phyloP scores from a whole-genome alignment of 2,329 filamentous ascomycete genomes.

The Colletotrichum salicis region DNA sequence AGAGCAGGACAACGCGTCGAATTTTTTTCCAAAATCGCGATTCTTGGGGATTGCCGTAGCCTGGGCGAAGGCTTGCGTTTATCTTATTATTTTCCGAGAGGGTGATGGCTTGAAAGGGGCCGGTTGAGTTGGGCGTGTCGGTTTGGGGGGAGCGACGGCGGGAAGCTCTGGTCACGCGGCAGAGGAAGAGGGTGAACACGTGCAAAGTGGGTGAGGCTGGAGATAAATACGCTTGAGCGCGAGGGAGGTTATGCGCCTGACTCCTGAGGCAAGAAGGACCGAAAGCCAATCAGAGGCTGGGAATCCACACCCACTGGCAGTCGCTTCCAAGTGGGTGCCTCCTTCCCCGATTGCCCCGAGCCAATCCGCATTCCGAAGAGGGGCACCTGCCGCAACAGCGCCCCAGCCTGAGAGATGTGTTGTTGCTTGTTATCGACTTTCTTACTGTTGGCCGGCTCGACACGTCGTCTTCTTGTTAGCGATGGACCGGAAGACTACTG shows the following conservation, averaged over 20 bases:
- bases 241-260: slow-evolving; percentile 28
- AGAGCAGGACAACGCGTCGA: not conserved
- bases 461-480: not conserved
- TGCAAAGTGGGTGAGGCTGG: slow-evolving; percentile 51
- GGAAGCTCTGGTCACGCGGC: slow-evolving; percentile 50
- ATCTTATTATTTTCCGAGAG: slow-evolving; percentile 26
- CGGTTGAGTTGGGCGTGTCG: slow-evolving; percentile 30
- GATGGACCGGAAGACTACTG: not conserved
- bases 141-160: slow-evolving; percentile 27
- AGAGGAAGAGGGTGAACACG: slow-evolving; percentile 51
- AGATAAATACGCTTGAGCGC: slow-evolving; percentile 46
- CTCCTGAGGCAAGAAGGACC: slow-evolving; percentile 32
- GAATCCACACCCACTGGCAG: slow-evolving; percentile 23
- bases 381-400: slow-evolving; percentile 29
- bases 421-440: slow-evolving; percentile 25
- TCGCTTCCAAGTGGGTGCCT: slow-evolving; percentile 20
- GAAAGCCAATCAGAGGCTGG: slow-evolving; percentile 28
- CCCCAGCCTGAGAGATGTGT: slow-evolving; percentile 1
- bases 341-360: slow-evolving; percentile 33
- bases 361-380: slow-evolving; percentile 33
- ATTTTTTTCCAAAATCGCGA: slow-evolving; percentile 26
- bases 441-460: not conserved
- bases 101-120: not conserved
- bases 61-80: slow-evolving; percentile 24
- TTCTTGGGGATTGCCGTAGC: slow-evolving; percentile 9